Evolutionary conservation across 306 rosid species (phyloP), one percentile per base, ranked within the genome.

Genomic region (Dalbergia cultrata): DNA sequence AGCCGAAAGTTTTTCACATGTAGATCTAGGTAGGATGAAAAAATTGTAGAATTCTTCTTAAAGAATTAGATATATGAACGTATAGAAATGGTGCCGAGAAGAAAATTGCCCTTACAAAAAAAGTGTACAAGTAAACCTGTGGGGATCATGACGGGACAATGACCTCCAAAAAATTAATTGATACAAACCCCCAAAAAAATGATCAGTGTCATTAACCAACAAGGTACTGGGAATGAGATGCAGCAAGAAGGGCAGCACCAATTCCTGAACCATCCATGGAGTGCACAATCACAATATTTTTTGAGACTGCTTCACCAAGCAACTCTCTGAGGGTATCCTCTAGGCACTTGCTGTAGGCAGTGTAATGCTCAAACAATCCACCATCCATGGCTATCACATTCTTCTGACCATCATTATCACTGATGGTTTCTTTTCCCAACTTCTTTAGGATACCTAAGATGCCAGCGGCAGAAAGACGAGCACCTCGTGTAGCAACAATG

Each of bases 221-320:
- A 19, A 77, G 89, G 81, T 80, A 86, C 71, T 84, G 91, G 17
- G 98, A 94, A 70, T 92, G 89, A 45, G 98, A 90, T 66, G 98
- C 95, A 19, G 97, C 97, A 52, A 92, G 86, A 74, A 92, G 90
- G 49, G 98, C 95, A 21, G 98, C 98, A 81, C 98, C 98, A 13
- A 86, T 90, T 73, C 98, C 97, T 0, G 98, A 94, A 41, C 98
- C 98, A 9, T 94, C 97, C 5, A 85, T 92, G 2, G 93, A 88
- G 76, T 85, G 98, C 80, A 87, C 90, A 63, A 91, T 45, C 22
- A 54, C 17, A 34, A 91, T 13, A 17, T 79, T 86, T 65, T 74
- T 80, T 7, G 95, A 85, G 21, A 85, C 86, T 16, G 52, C 88
- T 19, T 85, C 92, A 41, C 93, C 97, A 0, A 94, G 87, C 84